phyloP scores from a whole-genome alignment of 768 basidiomycete species.

The Sporobolomyces roseus region DNA sequence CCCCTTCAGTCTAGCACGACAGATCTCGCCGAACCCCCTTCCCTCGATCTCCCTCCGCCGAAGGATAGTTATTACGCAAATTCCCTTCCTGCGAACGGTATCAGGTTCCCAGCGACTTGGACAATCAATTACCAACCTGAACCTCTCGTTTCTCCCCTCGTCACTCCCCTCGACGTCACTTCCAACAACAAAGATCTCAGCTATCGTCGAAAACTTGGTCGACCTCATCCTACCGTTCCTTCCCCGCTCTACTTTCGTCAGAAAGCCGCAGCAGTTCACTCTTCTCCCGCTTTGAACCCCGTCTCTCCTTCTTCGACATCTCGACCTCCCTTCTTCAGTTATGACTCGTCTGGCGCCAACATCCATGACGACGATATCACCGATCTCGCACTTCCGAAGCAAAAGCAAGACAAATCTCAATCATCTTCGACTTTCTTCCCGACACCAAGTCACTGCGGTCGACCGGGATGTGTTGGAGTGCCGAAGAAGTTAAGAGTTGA shows the following conservation, averaged over 20 bases:
- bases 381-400: conserved; percentile 15
- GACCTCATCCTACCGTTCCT: conserved; percentile 22
- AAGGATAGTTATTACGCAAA: conserved; percentile 25
- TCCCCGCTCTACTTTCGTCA: conserved; percentile 40
- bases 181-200: conserved; percentile 1
- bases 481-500: conserved; percentile 20
- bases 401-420: neutral
- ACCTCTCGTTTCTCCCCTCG: conserved; percentile 13
- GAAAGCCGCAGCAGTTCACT: conserved; percentile 28
- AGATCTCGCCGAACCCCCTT: conserved; percentile 25
- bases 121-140: conserved; percentile 34
- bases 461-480: conserved; percentile 30
- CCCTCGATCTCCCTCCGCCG: conserved; percentile 35
- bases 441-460: conserved; percentile 18
- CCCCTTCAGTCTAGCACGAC: neutral
- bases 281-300: conserved; percentile 23
- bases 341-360: conserved; percentile 16
- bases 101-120: conserved; percentile 19
- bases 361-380: conserved; percentile 34
- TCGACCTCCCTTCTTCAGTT: neutral
- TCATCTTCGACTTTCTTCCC: neutral
- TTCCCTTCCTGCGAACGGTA: conserved; percentile 14
- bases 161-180: neutral
- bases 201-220: conserved; percentile 25
- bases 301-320: neutral